Base-by-base conservation (phyloP, 805 yeast genomes). In the Teunomyces cretensis region DNA sequence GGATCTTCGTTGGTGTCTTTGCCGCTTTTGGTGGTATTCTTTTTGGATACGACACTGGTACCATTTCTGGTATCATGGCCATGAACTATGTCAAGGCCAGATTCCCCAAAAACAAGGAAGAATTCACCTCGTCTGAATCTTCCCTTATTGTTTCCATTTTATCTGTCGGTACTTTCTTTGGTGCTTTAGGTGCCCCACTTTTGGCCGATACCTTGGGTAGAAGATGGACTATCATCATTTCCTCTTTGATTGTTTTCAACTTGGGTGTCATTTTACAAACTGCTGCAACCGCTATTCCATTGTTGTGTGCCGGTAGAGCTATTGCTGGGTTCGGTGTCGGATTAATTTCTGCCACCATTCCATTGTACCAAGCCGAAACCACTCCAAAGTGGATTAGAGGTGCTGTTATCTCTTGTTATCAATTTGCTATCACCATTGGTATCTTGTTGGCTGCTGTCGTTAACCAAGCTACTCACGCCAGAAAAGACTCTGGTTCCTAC, bases 351-450 rank as follows among this genome's bases (percentile, higher is more conserved):
- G 64, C 73, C 33, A 63, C 64, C 31, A 59, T 69, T 53, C 71
- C 73, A 16, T 59, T 68, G 47, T 70, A 70, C 58, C 69, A 64
- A 52, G 63, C 74, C 17, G 76, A 70, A 57, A 58, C 67, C 37
- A 57, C 66, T 44, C 75, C 75, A 41, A 67, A 65, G 53, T 67
- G 71, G 70, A 63, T 68, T 48, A 67, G 75, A 67, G 75, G 75
- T 54, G 72, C 74, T 36, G 58, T 70, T 45, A 68, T 69, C 35
- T 64, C 72, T 16, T 63, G 68, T 28, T 68, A 69, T 53, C 73
- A 68, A 46, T 65, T 64, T 59, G 70, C 70, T 42, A 67, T 69
- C 42, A 70, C 75, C 42, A 56, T 65, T 41, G 74, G 73, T 47
- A 58, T 65, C 30, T 59, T 68, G 39, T 58, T 70, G 46, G 71